Evolutionary conservation across 495 filamentous ascomycete species (phyloP).

Genomic region (Darksidea phi): DNA sequence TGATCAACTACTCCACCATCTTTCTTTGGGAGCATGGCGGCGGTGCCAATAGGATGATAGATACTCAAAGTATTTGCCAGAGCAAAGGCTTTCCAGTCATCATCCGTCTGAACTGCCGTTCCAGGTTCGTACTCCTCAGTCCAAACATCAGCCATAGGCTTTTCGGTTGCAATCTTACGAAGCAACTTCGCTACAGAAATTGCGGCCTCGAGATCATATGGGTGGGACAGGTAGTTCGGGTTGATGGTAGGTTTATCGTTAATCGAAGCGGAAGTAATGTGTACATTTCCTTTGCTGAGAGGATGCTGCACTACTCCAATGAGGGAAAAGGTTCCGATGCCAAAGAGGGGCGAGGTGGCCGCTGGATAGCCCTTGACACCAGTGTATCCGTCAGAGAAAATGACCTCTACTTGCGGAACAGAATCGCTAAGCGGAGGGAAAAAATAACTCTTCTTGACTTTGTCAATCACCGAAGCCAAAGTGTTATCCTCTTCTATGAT

Average conservation of each 20-base stretch:
- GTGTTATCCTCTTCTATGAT: slow-evolving; percentile 13
- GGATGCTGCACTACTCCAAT: slow-evolving; percentile 30
- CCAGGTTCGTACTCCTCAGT: slow-evolving; percentile 9
- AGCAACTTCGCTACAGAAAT: not conserved
- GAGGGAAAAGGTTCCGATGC: slow-evolving; percentile 24
- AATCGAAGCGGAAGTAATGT: slow-evolving; percentile 55
- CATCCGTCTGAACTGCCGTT: not conserved
- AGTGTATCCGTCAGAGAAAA: slow-evolving; percentile 36
- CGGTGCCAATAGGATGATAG: slow-evolving; percentile 29
- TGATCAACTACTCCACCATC: slow-evolving; percentile 21
- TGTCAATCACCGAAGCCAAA: slow-evolving; percentile 11
- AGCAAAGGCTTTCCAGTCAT: slow-evolving; percentile 4
- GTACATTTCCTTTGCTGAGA: slow-evolving; percentile 51
- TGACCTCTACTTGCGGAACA: slow-evolving; percentile 34
- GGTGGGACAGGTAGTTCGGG: slow-evolving; percentile 52
- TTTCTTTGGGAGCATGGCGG: slow-evolving; percentile 9
- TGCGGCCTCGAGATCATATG: slow-evolving; percentile 14
- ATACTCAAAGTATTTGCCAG: not conserved
- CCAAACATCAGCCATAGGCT: slow-evolving; percentile 1
- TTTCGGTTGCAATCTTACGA: slow-evolving; percentile 1
- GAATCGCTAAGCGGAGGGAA: not conserved
- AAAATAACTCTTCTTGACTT: slow-evolving; percentile 24
- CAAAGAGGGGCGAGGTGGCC: slow-evolving; percentile 8
- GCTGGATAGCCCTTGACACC: slow-evolving; percentile 31
- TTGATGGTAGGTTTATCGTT: slow-evolving; percentile 55